Percentiles rank a stretch among this genome's conserved stretches.
phyloP scores from a whole-genome alignment of 108 stramenopile species.

The Seminavis robusta region DNA sequence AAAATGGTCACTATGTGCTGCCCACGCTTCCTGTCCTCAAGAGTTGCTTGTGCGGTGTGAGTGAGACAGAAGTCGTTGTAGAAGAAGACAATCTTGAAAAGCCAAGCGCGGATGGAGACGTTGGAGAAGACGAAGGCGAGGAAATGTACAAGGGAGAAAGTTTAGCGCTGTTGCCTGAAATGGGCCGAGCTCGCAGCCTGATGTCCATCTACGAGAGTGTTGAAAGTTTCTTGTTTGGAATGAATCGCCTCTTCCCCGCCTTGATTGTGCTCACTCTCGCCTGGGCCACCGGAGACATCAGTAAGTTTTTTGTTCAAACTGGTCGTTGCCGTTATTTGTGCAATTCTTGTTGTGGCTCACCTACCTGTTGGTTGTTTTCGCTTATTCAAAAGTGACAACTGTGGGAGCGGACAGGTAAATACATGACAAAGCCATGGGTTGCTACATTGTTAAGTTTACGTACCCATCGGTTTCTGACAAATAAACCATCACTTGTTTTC shows the following conservation, averaged over 20 bases:
- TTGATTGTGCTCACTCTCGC: conserved; percentile 45
- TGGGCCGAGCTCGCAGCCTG: conserved; percentile 1
- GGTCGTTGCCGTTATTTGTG: too few species aligned
- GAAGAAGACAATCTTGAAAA: not conserved
- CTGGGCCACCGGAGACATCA: conserved; percentile 51
- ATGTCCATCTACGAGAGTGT: conserved; percentile 33
- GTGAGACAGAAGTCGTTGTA: not conserved
- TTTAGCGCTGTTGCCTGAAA: conserved; percentile 1
- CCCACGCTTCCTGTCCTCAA: not conserved
- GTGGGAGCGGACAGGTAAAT: too few species aligned
- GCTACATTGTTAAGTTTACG: too few species aligned
- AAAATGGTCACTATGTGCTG: conserved; percentile 25
- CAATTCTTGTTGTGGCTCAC: too few species aligned
- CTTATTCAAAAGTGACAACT: too few species aligned
- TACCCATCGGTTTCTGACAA: too few species aligned
- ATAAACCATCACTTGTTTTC: too few species aligned
- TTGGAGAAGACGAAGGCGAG: not conserved
- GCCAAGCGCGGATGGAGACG: not conserved
- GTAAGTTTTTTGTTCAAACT: too few species aligned
- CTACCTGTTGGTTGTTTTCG: too few species aligned
- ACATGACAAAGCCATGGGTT: too few species aligned
- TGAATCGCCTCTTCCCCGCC: conserved; percentile 35
- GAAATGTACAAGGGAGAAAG: not conserved
- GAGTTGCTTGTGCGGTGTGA: not conserved
- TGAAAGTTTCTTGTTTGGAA: conserved; percentile 44